Evolutionary conservation across 768 basidiomycete genomes (phyloP), one percentile per base, ranked within the genome.

Genomic region (Clitopilus hobsonii): DNA sequence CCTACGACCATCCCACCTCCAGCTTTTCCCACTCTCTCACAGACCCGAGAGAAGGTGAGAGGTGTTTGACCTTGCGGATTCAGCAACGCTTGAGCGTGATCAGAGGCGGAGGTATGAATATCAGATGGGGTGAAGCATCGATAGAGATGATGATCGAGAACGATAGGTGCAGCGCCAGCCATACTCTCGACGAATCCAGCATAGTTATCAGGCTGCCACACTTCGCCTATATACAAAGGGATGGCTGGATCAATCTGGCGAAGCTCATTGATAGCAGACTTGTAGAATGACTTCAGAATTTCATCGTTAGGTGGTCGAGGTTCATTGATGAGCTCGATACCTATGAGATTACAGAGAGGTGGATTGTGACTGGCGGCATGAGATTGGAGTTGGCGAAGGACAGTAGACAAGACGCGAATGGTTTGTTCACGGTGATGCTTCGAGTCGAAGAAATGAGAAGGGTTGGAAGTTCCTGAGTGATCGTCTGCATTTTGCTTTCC

Each of bases 131-230:
- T 88, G 66, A 91, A 91, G 67, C 89, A 91, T 23, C 91, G 81
- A 63, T 93, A 94, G 20, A 93, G 77, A 63, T 93, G 91, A 60
- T 91, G 88, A 66, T 94, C 91, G 36, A 92, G 71, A 13, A 86
- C 82, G 18, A 84, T 71, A 25, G 82, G 80, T 25, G 54, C 63
- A 36, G 53, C 53, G 10, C 54, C 61, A 8, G 60, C 50, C 7
- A 47, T 66, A 47, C 58, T 68, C 5, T 71, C 68, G 61, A 84
- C 71, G 61, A 79, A 88, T 7, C 75, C 70, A 14, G 84, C 75
- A 60, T 89, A 92, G 53, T 79, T 71, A 24, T 84, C 79, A 0
- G 83, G 76, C 62, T 81, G 75, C 91, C 91, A 94, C 41, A 84
- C 83, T 61, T 94, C 91, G 4, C 81, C 76, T 49, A 93, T 71